Percentiles rank a stretch among this genome's conserved stretches.
These are phyloP conservation scores for Stropharia rugosoannulata DNA, from an alignment of 768 basidiomycete species.

Conservation along the genomic window DNA sequence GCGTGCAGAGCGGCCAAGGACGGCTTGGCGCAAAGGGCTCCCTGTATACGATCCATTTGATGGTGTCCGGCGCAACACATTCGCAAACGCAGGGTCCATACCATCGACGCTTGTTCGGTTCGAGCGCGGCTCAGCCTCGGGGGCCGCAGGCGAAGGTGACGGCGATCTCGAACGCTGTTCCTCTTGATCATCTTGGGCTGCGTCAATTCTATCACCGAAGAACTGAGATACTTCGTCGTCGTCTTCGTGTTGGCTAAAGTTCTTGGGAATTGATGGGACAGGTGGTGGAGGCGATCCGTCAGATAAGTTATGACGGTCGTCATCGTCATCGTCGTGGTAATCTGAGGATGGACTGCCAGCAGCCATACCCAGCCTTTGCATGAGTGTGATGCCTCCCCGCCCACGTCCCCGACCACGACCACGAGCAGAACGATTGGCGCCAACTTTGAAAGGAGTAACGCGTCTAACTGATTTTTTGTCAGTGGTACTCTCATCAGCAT, in stretches of 20 bases:
- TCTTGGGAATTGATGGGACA: slow-evolving; percentile 40
- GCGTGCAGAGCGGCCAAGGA: slow-evolving; percentile 49
- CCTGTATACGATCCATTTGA: slow-evolving; percentile 46
- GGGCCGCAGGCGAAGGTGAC: slow-evolving; percentile 34
- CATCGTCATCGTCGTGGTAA: slow-evolving; percentile 41
- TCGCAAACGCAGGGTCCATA: slow-evolving; percentile 86
- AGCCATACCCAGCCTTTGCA: slow-evolving; percentile 62
- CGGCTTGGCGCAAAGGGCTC: slow-evolving; percentile 63
- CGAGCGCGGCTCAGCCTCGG: slow-evolving; percentile 32
- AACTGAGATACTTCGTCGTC: slow-evolving; percentile 37
- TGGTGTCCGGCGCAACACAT: slow-evolving; percentile 62
- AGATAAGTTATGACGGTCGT: slow-evolving; percentile 19
- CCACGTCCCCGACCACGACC: slow-evolving; percentile 54
- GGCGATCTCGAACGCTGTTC: slow-evolving; percentile 22
- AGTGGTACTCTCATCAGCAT: slow-evolving; percentile 39
- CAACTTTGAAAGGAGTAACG: slow-evolving; percentile 57
- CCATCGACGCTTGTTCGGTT: slow-evolving; percentile 78
- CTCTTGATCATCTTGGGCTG: slow-evolving; percentile 25
- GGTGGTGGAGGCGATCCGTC: slow-evolving; percentile 37
- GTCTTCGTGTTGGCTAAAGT: slow-evolving; percentile 34
- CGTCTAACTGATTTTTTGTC: slow-evolving; percentile 32
- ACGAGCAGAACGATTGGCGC: slow-evolving; percentile 44
- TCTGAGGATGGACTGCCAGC: slow-evolving; percentile 52
- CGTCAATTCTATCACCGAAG: slow-evolving; percentile 25
- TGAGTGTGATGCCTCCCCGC: slow-evolving; percentile 52